A percentile compares a stretch with the other conserved stretches of the same genome.
phyloP scores from a whole-genome alignment of 208 protist species.

The Vickermania spadyakhi region DNA sequence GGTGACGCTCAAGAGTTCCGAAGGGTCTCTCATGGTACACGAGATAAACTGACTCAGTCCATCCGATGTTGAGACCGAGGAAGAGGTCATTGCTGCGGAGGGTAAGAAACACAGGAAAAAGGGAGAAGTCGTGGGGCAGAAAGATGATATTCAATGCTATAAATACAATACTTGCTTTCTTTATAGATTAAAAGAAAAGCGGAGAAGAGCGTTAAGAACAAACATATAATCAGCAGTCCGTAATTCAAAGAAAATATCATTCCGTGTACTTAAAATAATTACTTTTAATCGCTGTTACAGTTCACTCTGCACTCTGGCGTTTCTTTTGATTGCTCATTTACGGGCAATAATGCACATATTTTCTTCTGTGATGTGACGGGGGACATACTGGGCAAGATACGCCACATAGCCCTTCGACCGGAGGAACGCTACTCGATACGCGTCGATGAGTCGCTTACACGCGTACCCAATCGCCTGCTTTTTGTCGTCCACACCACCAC shows the following conservation, averaged over 20 bases:
- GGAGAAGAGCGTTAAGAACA: too few species aligned
- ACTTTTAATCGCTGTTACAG: too few species aligned
- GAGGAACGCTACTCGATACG: constrained; percentile 42
- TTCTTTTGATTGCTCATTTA: not conserved
- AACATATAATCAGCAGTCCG: too few species aligned
- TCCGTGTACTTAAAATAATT: too few species aligned
- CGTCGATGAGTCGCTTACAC: constrained; percentile 68
- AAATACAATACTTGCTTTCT: too few species aligned
- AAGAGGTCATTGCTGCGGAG: not conserved
- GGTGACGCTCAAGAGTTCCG: not conserved
- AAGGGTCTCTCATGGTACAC: not conserved
- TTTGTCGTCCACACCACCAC: constrained; percentile 26
- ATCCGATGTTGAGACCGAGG: not conserved
- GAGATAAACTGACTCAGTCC: not conserved
- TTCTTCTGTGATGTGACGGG: constrained; percentile 42
- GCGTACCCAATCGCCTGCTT: constrained; percentile 21
- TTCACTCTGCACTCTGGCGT: too few species aligned
- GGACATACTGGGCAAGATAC: constrained; percentile 38
- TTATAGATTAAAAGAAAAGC: too few species aligned
- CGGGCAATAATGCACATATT: constrained; percentile 66
- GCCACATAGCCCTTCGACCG: constrained; percentile 36
- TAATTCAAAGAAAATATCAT: too few species aligned
- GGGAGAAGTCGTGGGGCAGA: not conserved
- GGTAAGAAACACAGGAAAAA: not conserved
- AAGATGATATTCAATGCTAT: too few species aligned